These are phyloP conservation scores for Omphalea diandra DNA, from an alignment of 441 rosid species.

Conservation along the genomic window DNA sequence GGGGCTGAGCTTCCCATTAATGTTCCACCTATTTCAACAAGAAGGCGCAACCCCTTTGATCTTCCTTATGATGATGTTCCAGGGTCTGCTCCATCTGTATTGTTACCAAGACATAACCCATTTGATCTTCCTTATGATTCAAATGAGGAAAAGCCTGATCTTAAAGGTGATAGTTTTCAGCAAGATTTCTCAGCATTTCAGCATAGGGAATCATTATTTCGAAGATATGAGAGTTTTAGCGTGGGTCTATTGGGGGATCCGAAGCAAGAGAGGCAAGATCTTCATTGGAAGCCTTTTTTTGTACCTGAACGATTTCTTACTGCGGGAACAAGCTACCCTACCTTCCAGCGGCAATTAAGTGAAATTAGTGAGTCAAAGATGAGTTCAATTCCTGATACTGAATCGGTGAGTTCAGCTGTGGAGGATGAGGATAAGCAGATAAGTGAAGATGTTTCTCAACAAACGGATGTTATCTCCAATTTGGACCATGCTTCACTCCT, in stretches of 20 bases:
- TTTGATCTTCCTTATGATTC: slow-evolving; percentile 87
- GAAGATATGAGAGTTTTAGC: slow-evolving; percentile 84
- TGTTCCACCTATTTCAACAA: slow-evolving; percentile 63
- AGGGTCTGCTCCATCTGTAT: slow-evolving; percentile 91
- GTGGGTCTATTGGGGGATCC: slow-evolving; percentile 62
- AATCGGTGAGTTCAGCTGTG: slow-evolving; percentile 58
- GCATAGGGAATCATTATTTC: slow-evolving; percentile 53
- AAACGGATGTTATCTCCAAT: slow-evolving; percentile 40
- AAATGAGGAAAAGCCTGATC: slow-evolving; percentile 81
- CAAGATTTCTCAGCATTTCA: slow-evolving; percentile 51
- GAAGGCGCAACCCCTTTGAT: slow-evolving; percentile 84
- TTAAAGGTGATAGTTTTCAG: slow-evolving; percentile 70
- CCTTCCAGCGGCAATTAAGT: slow-evolving; percentile 71
- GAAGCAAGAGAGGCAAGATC: slow-evolving; percentile 57
- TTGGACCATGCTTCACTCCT: slow-evolving; percentile 46
- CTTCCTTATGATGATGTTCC: slow-evolving; percentile 70
- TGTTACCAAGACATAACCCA: slow-evolving; percentile 75
- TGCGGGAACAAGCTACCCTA: slow-evolving; percentile 52
- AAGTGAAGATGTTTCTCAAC: slow-evolving; percentile 44
- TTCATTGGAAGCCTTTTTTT: slow-evolving; percentile 67
- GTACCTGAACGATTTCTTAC: slow-evolving; percentile 60
- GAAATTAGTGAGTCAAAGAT: slow-evolving; percentile 70
- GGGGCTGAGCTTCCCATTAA: slow-evolving; percentile 56
- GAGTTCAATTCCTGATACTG: slow-evolving; percentile 74
- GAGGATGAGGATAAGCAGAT: slow-evolving; percentile 62